phyloP scores from a whole-genome alignment of 495 filamentous ascomycete species.

The Neurospora discreta region DNA sequence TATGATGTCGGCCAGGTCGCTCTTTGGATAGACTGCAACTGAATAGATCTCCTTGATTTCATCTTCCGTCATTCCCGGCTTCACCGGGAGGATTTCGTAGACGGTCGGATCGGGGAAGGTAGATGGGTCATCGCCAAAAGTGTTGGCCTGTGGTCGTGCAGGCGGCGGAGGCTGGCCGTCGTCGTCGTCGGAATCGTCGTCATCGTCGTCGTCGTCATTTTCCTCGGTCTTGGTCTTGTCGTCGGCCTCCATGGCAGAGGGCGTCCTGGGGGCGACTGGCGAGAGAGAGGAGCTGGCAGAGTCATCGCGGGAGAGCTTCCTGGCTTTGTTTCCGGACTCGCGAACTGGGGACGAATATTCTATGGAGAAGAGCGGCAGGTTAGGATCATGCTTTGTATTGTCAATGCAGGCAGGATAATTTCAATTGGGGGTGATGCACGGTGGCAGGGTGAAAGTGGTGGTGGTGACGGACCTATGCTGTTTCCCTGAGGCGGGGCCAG shows the following conservation, averaged over 20 bases:
- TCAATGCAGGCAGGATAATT: not conserved
- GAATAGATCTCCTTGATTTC: constrained; percentile 78
- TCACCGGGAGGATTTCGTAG: constrained; percentile 77
- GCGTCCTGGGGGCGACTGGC: constrained; percentile 38
- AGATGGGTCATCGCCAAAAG: constrained; percentile 86
- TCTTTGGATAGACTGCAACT: constrained; percentile 69
- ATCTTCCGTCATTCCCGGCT: constrained; percentile 63
- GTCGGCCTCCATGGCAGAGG: constrained; percentile 39
- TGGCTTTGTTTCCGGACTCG: constrained; percentile 29
- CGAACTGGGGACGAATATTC: constrained; percentile 37
- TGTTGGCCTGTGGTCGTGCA: constrained; percentile 59
- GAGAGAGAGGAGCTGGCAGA: constrained; percentile 58
- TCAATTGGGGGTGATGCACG: not conserved
- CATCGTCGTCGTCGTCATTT: constrained; percentile 25
- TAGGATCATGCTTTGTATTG: not conserved
- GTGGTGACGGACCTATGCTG: constrained; percentile 41
- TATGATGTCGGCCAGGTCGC: constrained; percentile 72
- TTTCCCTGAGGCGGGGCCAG: constrained; percentile 51
- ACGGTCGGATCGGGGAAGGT: constrained; percentile 86
- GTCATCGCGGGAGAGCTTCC: constrained; percentile 39
- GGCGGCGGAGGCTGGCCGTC: constrained; percentile 73
- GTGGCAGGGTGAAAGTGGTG: not conserved
- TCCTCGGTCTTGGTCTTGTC: constrained; percentile 38
- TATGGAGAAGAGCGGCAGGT: constrained; percentile 1
- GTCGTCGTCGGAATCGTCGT: constrained; percentile 47